Conservation (phyloP, 2,329 filamentous ascomycete species). For the Monosporascus sp. region DNA sequence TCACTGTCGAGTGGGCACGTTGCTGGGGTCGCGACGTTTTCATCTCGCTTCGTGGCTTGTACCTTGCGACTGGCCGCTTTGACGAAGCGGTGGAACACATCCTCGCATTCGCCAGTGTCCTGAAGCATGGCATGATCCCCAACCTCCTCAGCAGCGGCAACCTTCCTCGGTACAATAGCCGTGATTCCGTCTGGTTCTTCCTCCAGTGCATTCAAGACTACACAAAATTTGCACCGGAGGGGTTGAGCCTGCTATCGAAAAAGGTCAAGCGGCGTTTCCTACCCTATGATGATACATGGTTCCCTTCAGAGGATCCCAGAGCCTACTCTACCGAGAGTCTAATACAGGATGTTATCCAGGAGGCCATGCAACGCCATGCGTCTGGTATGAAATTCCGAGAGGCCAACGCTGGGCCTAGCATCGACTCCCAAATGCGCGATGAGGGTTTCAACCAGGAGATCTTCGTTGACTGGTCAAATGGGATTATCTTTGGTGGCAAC, state of each 20-base stretch:
- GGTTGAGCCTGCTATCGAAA: conserved; percentile 66
- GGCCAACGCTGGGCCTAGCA: conserved; percentile 81
- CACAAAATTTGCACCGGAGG: conserved; percentile 72
- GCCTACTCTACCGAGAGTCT: conserved; percentile 83
- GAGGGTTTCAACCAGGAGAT: conserved; percentile 92
- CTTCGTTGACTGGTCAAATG: conserved; percentile 84
- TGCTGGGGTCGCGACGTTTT: conserved; percentile 98
- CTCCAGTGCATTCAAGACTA: conserved; percentile 95
- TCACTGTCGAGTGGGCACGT: conserved; percentile 86
- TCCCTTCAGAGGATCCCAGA: conserved; percentile 70
- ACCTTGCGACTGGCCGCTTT: conserved; percentile 82
- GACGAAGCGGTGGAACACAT: conserved; percentile 91
- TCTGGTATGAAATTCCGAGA: conserved; percentile 87
- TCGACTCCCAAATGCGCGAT: conserved; percentile 89
- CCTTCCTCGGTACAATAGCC: conserved; percentile 85
- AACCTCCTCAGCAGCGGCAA: conserved; percentile 86
- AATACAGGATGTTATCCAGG: conserved; percentile 85
- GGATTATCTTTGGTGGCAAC: conserved; percentile 89
- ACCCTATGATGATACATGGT: conserved; percentile 95
- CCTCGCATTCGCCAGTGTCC: conserved; percentile 84
- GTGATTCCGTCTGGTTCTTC: conserved; percentile 98
- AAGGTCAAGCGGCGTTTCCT: conserved; percentile 80
- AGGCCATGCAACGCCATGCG: conserved; percentile 88
- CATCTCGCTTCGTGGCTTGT: conserved; percentile 89
- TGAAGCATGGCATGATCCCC: conserved; percentile 98